These are phyloP conservation scores for Pythium oligandrum DNA, from an alignment of 352 stramenopile species.

Conservation along the genomic window DNA sequence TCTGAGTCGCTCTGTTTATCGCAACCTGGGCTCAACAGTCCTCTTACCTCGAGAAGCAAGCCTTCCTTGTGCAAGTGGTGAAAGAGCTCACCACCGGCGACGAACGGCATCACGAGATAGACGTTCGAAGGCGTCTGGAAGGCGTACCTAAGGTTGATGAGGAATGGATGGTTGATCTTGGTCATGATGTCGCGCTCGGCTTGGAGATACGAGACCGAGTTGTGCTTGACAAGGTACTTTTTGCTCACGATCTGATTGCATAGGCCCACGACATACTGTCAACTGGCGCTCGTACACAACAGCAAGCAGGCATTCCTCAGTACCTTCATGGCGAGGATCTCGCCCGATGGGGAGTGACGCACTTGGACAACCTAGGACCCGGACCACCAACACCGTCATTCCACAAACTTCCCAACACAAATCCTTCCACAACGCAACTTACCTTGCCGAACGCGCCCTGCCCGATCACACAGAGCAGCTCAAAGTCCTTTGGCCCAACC, in stretches of 20 bases:
- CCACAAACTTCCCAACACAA: background rate
- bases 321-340: constrained; percentile 86
- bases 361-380: constrained; percentile 71
- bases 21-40: background rate
- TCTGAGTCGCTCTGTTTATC: background rate
- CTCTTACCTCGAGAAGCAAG: constrained; percentile 27
- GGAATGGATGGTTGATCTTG: constrained; percentile 82
- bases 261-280: background rate
- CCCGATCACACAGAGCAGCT: constrained; percentile 81
- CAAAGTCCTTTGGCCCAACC: constrained; percentile 73
- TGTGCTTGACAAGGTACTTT: constrained; percentile 85
- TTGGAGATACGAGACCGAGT: constrained; percentile 73
- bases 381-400: background rate
- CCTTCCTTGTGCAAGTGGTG: constrained; percentile 34
- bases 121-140: constrained; percentile 82
- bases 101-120: constrained; percentile 75
- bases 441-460: constrained; percentile 81
- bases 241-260: constrained; percentile 66
- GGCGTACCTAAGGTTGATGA: constrained; percentile 73
- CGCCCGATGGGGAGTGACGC: constrained; percentile 57
- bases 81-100: constrained; percentile 42
- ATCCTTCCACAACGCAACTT: background rate
- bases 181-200: constrained; percentile 85
- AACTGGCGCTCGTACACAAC: background rate
- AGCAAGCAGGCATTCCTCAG: background rate